Evolutionary conservation across 2,329 filamentous ascomycete genomes (phyloP), one percentile per base, ranked within the genome.

Genomic region (Phoma herbarum): DNA sequence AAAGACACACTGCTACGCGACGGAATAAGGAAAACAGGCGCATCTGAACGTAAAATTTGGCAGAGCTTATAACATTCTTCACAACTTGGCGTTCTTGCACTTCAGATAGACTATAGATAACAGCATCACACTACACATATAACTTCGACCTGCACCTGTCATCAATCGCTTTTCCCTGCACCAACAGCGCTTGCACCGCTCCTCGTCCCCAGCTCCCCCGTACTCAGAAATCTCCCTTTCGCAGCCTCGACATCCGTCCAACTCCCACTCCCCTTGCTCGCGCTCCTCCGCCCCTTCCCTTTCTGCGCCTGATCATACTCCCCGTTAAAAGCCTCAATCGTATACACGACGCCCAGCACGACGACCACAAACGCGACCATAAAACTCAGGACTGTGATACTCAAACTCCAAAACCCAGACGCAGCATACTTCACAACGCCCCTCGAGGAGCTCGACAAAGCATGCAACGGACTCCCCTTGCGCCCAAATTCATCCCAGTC

Each of bases 91-190:
- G 43, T 45, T 35, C 8, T 33, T 25, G 12, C 3, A 33, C 20
- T 35, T 46, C 1, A 9, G 18, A 46, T 33, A 33, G 44, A 33
- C 44, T 46, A 33, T 33, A 22, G 18, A 42, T 28, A 25, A 9
- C 14, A 35, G 5, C 14, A 14, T 16, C 20, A 18, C 39, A 26
- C 11, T 8, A 14, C 18, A 3, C 25, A 42, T 22, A 2, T 41
- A 6, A 23, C 7, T 35, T 25, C 20, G 25, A 37, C 5, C 14
- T n/a, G 16, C 7, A 4, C 12, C 31, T 20, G 1, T 14, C 12
- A 14, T 68, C 54, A 76, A 67, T 76, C 73, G 61, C 67, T 74
- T 61, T 76, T 76, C 44, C 68, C 72, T 26, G 73, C 62, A 14
- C 72, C 73, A 8, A 75, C 68, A 20, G 74, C 68, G 49, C 51